Evolutionary conservation across 208 protist species (phyloP).

Genomic region (Trypanosoma mega): DNA sequence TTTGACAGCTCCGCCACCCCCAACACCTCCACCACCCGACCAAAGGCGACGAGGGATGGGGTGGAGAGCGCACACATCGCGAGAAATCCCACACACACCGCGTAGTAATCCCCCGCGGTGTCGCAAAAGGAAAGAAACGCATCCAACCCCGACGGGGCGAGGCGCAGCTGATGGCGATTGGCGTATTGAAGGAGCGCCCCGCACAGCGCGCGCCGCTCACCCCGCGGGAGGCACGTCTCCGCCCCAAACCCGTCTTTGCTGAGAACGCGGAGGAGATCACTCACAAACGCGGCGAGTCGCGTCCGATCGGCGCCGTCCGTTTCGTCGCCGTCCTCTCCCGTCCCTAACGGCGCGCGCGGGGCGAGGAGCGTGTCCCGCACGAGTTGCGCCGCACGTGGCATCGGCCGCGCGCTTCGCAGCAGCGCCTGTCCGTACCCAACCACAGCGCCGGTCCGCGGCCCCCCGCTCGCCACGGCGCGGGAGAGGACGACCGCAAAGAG

Average conservation of each 20-base stretch:
- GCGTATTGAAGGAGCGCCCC: slow-evolving; percentile 75
- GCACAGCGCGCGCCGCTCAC: slow-evolving; percentile 42
- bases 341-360: no score
- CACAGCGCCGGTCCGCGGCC: no score
- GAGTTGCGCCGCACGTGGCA: slow-evolving; percentile 40
- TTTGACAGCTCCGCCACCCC: slow-evolving; percentile 23
- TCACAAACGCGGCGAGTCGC: slow-evolving; percentile 72
- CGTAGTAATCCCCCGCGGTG: slow-evolving; percentile 35
- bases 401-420: slow-evolving; percentile 33
- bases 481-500: slow-evolving; percentile 58
- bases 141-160: slow-evolving; percentile 62
- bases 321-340: no score
- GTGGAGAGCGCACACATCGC: slow-evolving; percentile 72
- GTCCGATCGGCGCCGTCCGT: no score
- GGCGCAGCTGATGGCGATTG: slow-evolving; percentile 38
- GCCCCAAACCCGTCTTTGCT: slow-evolving; percentile 31
- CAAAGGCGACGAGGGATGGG: slow-evolving; percentile 45
- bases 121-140: slow-evolving; percentile 58
- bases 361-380: slow-evolving; percentile 70
- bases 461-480: no score
- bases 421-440: slow-evolving; percentile 68
- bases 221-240: slow-evolving; percentile 10
- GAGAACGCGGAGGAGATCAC: slow-evolving; percentile 65
- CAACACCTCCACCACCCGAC: slow-evolving; percentile 54
- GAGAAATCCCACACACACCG: slow-evolving; percentile 55